Evolutionary conservation across 1,139 yeast genomes (phyloP).

Genomic region (Lodderomyces beijingensis): DNA sequence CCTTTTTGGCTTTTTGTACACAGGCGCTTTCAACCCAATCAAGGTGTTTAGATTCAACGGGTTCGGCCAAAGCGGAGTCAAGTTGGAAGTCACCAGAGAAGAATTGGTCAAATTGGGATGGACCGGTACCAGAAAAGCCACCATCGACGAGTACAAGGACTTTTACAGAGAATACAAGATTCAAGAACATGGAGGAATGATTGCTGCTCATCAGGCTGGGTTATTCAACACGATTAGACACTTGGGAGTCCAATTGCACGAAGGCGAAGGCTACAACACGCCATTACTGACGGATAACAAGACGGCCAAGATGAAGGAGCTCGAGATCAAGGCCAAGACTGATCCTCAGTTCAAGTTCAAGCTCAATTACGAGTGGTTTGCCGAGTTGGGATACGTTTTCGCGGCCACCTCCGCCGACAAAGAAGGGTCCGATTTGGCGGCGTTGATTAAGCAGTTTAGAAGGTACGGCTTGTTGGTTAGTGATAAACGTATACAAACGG

Average conservation of each 20-base stretch:
- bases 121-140: constrained; percentile 83
- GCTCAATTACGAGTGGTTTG: constrained; percentile 51
- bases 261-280: constrained; percentile 82
- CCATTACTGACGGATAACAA: constrained; percentile 37
- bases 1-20: constrained; percentile 55
- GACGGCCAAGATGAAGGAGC: constrained; percentile 22
- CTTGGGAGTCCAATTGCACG: constrained; percentile 59
- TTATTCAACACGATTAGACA: constrained; percentile 53
- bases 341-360: constrained; percentile 34
- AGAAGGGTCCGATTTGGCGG: constrained; percentile 30
- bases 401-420: constrained; percentile 31
- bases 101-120: constrained; percentile 72
- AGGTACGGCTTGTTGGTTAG: constrained; percentile 56
- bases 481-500: constrained; percentile 36
- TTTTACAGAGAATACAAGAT: constrained; percentile 62
- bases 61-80: constrained; percentile 19
- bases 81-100: constrained; percentile 45
- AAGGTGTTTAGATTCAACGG: constrained; percentile 24
- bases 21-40: constrained; percentile 77
- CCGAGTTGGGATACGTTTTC: constrained; percentile 45
- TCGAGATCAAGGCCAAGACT: constrained; percentile 13
- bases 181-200: constrained; percentile 70
- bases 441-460: constrained; percentile 52
- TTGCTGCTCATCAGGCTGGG: constrained; percentile 75
- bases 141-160: constrained; percentile 68